Conservation (phyloP, 345 rosid genomes). For the Salix dunnii region DNA sequence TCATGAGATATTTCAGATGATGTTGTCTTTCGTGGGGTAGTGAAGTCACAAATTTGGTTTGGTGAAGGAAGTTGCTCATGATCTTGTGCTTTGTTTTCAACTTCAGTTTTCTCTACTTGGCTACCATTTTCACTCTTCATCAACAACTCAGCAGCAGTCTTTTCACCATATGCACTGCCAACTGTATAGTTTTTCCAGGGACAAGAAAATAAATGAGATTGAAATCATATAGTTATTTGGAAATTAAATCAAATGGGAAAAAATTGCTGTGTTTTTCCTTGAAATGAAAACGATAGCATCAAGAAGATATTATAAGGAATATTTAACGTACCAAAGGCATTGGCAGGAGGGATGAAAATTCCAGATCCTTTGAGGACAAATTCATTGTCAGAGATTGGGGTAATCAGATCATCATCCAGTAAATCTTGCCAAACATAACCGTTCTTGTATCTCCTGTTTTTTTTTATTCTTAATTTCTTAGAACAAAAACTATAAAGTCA, state of each 20-base stretch:
- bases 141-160: not conserved
- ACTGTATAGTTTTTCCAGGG: not conserved
- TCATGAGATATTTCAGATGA: slow-evolving; percentile 24
- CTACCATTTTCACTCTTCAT: too few species aligned
- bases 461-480: not conserved
- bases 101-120: not conserved
- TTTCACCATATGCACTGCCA: not conserved
- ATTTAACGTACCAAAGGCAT: slow-evolving; percentile 20
- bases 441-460: slow-evolving; percentile 55
- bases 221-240: not conserved
- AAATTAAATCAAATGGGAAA: not conserved
- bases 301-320: not conserved
- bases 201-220: not conserved
- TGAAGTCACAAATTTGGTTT: not conserved
- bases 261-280: not conserved
- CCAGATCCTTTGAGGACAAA: slow-evolving; percentile 73
- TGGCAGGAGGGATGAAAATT: slow-evolving; percentile 12
- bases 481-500: not conserved
- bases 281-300: not conserved
- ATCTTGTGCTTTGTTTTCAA: slow-evolving; percentile 9
- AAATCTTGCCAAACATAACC: slow-evolving; percentile 85
- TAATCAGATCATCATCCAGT: slow-evolving; percentile 63
- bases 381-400: slow-evolving; percentile 67
- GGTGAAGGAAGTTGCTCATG: not conserved
- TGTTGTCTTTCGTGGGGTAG: not conserved